Evolutionary conservation across 225 moss, liverwort and hornwort genomes (phyloP).

Genomic region (Asterella californica): DNA sequence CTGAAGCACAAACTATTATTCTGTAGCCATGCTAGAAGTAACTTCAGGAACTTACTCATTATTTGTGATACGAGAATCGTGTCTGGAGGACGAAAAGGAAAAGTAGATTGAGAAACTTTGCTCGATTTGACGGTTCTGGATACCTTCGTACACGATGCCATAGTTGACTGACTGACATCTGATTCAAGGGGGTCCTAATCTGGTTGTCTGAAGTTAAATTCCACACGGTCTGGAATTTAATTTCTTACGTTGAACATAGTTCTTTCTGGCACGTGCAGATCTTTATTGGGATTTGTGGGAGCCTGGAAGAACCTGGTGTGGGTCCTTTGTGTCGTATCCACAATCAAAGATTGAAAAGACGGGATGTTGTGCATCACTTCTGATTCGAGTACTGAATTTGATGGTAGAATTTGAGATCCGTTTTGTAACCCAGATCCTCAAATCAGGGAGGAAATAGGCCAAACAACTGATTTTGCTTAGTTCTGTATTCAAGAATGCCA

Average conservation of each 20-base stretch:
- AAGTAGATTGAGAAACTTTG: neutral
- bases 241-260: no score
- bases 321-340: conserved; percentile 39
- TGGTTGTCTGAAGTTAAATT: no score
- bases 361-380: neutral
- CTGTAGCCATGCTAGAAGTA: no score
- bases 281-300: conserved; percentile 32
- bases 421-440: no score
- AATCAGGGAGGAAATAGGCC: neutral
- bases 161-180: neutral
- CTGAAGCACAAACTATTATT: neutral
- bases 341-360: neutral
- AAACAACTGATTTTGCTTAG: neutral
- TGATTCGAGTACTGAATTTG: no score
- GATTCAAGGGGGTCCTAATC: no score
- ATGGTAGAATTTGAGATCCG: no score
- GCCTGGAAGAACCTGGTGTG: conserved; percentile 23
- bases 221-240: no score
- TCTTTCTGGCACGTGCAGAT: conserved; percentile 17
- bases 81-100: neutral
- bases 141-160: neutral
- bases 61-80: neutral
- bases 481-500: neutral
- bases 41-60: no score
- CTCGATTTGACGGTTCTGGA: neutral